Base-by-base conservation (phyloP, 805 yeast genomes). In the Saccharomyces eubayanus region DNA sequence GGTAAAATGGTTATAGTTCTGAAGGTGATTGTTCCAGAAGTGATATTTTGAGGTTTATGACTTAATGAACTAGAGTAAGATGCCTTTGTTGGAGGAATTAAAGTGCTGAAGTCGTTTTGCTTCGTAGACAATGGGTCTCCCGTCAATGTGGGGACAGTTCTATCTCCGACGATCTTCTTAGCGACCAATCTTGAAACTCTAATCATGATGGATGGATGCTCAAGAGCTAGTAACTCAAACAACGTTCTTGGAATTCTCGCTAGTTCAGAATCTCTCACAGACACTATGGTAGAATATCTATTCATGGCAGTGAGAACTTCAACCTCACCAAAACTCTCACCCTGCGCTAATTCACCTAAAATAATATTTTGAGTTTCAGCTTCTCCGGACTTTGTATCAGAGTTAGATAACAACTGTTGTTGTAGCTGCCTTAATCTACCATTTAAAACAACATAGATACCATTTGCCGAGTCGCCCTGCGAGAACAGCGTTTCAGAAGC, bases 281-380 rank as follows among this genome's bases (percentile, higher is more conserved):
- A 96, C 43, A 89, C 82, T 58, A 87, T 78, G 0, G 91, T 83
- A 49, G 77, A 77, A 2, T 81, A 77, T 65, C 95, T 78, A 53
- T 83, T 77, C 10, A 85, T 78, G 11, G 89, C 89, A 0, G 96
- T 89, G 57, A 92, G 75, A 2, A 92, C 97, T 68, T 92, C 99
- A 8, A 94, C 85, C 69, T 92, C 98, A 3, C 98, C 99, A 55
- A 94, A 79, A 45, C 96, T 87, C 61, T 89, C 95, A 6, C 97
- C 97, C 67, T 90, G 96, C 1, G 97, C 96, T 63, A 82, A 84
- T 65, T 92, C 99, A 1, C 86, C 87, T 14, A 84, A 60, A 1
- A 82, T 72, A 64, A 58, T 29, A 57, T 24, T 24, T 55, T 56
- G 31, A 31, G 36, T 51, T 49, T 36, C 43, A 48, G 31, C 55